Evolutionary conservation across 2,329 filamentous ascomycete species (phyloP).

Genomic region (Macrophomina phaseolina): DNA sequence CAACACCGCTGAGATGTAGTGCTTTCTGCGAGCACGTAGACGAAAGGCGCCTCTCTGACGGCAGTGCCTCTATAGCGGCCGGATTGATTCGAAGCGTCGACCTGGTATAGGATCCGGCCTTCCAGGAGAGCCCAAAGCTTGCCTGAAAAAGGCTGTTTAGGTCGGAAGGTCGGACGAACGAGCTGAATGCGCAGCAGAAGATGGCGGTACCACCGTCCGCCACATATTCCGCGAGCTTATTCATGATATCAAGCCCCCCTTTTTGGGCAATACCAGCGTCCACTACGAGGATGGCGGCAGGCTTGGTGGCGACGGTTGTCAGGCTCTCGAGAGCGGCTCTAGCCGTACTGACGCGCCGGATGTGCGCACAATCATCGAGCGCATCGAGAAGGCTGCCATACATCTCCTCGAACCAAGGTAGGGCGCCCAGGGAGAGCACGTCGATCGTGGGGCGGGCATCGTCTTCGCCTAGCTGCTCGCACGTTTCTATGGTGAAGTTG

Average conservation of each 20-base stretch:
- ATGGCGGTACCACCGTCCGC: not conserved
- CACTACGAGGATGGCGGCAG: not conserved
- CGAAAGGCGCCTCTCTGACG: not conserved
- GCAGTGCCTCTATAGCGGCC: not conserved
- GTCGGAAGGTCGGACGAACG: not conserved
- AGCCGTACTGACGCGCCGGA: constrained; percentile 16
- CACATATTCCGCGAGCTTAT: not conserved
- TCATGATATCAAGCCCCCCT: not conserved
- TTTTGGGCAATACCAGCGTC: not conserved
- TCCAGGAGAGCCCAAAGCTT: not conserved
- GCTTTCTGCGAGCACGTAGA: not conserved
- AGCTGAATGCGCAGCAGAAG: constrained; percentile 6
- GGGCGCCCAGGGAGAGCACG: not conserved
- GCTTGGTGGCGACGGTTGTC: not conserved
- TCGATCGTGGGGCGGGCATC: not conserved
- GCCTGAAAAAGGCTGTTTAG: not conserved
- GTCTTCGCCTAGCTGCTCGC: too few species aligned
- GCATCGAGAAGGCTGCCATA: not conserved
- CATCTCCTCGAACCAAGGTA: not conserved
- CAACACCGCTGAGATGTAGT: not conserved
- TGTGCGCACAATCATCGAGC: constrained; percentile 29
- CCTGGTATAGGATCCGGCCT: not conserved
- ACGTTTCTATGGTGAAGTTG: too few species aligned
- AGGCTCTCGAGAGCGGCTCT: constrained; percentile 22
- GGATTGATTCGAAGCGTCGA: not conserved